Percentiles rank a stretch among this genome's conserved stretches.
Conservation (phyloP, 2,329 filamentous ascomycete genomes). For the Tympanopsis confertula region DNA sequence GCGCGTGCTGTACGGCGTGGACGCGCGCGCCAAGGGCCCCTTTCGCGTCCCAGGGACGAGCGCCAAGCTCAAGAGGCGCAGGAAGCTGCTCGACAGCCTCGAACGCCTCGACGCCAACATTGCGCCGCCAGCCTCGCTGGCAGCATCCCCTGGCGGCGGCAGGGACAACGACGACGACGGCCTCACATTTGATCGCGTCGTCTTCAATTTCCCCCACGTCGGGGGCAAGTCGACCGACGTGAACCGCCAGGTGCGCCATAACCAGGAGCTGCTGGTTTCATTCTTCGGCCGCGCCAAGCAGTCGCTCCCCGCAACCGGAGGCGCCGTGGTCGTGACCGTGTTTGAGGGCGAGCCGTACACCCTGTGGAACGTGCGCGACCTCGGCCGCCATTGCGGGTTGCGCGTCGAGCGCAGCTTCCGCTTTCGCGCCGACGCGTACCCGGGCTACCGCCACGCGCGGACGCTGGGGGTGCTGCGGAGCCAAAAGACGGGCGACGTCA, state of each 20-base stretch:
- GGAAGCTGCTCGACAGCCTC: conserved; percentile 28
- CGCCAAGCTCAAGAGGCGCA: conserved; percentile 8
- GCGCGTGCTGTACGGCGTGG: conserved; percentile 47
- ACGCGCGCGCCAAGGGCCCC: conserved; percentile 53
- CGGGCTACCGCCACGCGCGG: conserved; percentile 62
- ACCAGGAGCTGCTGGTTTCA: conserved; percentile 66
- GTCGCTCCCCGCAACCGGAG: conserved; percentile 38
- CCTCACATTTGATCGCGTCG: conserved; percentile 59
- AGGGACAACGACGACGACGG: conserved; percentile 7
- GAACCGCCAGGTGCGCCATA: conserved; percentile 84
- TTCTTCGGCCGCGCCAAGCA: conserved; percentile 49
- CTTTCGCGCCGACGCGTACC: conserved; percentile 58
- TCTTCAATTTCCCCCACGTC: conserved; percentile 97
- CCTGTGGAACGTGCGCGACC: conserved; percentile 84
- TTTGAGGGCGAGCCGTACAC: conserved; percentile 94
- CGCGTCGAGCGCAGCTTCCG: conserved; percentile 59
- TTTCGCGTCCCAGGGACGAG: conserved; percentile 18
- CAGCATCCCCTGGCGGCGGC: conserved; percentile 6
- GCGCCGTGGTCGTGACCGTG: conserved; percentile 67
- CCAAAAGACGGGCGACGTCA: conserved; percentile 28
- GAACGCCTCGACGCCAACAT: conserved; percentile 15
- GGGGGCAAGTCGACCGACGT: conserved; percentile 87
- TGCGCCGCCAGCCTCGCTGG: conserved; percentile 1
- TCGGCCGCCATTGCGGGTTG: conserved; percentile 67
- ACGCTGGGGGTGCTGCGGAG: conserved; percentile 56